These are phyloP conservation scores for Globisporangium nodosum DNA, from an alignment of 352 stramenopile species.

Conservation along the genomic window DNA sequence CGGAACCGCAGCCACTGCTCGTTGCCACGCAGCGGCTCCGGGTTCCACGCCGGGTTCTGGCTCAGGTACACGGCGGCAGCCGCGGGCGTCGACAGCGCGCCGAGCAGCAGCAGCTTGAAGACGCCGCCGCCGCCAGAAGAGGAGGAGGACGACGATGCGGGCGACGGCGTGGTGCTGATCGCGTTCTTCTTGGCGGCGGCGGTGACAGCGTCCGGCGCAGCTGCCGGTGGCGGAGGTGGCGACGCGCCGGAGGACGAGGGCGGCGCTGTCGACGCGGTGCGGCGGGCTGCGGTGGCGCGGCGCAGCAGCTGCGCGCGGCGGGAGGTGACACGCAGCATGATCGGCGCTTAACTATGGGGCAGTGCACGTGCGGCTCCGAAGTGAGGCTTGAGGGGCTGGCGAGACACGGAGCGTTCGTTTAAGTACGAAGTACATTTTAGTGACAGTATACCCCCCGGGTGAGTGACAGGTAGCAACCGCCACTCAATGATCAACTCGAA, in stretches of 20 bases:
- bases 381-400: too few relatives aligned
- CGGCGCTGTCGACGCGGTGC: slow-evolving; percentile 3
- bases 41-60: slow-evolving; percentile 79
- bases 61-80: slow-evolving; percentile 63
- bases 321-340: slow-evolving; percentile 1
- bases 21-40: slow-evolving; percentile 46
- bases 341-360: neutral
- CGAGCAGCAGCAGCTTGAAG: slow-evolving; percentile 46
- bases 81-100: slow-evolving; percentile 40
- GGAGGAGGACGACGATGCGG: slow-evolving; percentile 6
- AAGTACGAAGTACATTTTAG: too few relatives aligned
- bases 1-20: slow-evolving; percentile 71
- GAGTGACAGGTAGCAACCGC: too few relatives aligned
- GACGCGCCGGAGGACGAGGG: slow-evolving; percentile 1
- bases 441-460: too few relatives aligned
- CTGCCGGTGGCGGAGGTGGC: neutral
- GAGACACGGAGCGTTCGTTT: too few relatives aligned
- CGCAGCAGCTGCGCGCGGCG: slow-evolving; percentile 4
- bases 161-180: slow-evolving; percentile 5
- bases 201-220: slow-evolving; percentile 4
- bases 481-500: too few relatives aligned
- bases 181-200: slow-evolving; percentile 9
- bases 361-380: neutral
- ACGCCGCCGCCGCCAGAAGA: slow-evolving; percentile 23
- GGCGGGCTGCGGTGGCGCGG: neutral